phyloP scores from a whole-genome alignment of 1,139 yeast genomes.

The Geotrichum macrosporum region DNA sequence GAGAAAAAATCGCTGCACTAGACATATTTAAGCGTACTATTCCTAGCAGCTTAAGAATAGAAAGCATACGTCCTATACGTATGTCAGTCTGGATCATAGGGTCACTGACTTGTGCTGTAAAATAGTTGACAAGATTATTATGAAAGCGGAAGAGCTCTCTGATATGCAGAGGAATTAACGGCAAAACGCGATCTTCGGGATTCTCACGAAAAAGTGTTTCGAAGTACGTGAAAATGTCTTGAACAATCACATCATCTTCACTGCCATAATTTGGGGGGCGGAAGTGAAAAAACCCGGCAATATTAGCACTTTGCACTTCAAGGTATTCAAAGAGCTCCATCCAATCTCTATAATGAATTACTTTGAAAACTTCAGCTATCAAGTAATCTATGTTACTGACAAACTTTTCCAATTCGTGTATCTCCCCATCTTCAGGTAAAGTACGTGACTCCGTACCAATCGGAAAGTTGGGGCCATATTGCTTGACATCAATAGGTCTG shows the following conservation, averaged over 20 bases:
- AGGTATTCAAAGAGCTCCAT: slow-evolving; percentile 65
- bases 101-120: slow-evolving; percentile 64
- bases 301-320: slow-evolving; percentile 57
- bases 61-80: slow-evolving; percentile 66
- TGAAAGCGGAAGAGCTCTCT: slow-evolving; percentile 65
- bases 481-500: slow-evolving; percentile 53
- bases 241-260: slow-evolving; percentile 58
- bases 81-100: slow-evolving; percentile 47
- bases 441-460: slow-evolving; percentile 25
- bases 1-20: slow-evolving; percentile 52
- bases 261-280: slow-evolving; percentile 43
- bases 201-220: slow-evolving; percentile 46
- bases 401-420: slow-evolving; percentile 46
- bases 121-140: slow-evolving; percentile 58
- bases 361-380: slow-evolving; percentile 54
- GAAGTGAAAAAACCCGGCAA: slow-evolving; percentile 58
- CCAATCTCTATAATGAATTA: slow-evolving; percentile 76
- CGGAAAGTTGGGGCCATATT: slow-evolving; percentile 28
- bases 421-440: slow-evolving; percentile 27
- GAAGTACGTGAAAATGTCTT: slow-evolving; percentile 69
- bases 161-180: slow-evolving; percentile 66
- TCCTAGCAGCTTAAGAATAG: slow-evolving; percentile 62
- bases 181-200: slow-evolving; percentile 33
- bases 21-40: slow-evolving; percentile 67
- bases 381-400: slow-evolving; percentile 61